These are phyloP conservation scores for Termitomyces sp. DNA, from an alignment of 768 basidiomycete species.

Conservation along the genomic window DNA sequence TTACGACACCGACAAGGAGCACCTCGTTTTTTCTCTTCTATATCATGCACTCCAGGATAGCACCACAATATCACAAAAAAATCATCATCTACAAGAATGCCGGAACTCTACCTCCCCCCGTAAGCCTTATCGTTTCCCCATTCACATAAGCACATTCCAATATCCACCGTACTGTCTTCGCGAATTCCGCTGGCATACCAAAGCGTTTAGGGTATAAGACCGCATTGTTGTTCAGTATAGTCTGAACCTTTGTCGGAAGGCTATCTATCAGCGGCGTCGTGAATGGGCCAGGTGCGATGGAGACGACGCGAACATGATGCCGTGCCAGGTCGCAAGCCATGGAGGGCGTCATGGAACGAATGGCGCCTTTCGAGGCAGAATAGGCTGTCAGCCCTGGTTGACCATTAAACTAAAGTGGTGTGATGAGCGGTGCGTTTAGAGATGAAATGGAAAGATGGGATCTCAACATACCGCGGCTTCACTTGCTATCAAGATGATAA, in stretches of 20 bases:
- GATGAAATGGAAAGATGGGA: not conserved
- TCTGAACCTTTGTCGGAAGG: not conserved
- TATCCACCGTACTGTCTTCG: conserved; percentile 47
- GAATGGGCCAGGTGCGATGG: conserved; percentile 57
- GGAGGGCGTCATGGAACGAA: conserved; percentile 56
- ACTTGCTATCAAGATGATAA: conserved; percentile 55
- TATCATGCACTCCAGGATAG: too few relatives aligned
- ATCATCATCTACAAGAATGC: not conserved
- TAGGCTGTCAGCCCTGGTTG: conserved; percentile 59
- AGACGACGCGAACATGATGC: conserved; percentile 51
- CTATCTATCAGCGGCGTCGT: conserved; percentile 17
- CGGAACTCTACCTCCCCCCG: conserved; percentile 26
- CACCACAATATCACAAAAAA: too few relatives aligned
- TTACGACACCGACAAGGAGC: too few relatives aligned
- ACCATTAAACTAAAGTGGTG: conserved; percentile 42
- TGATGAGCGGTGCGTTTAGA: not conserved
- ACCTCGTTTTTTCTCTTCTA: too few relatives aligned
- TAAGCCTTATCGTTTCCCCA: conserved; percentile 49
- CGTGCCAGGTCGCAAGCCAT: conserved; percentile 57
- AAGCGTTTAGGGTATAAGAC: conserved; percentile 46
- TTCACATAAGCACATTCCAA: conserved; percentile 54
- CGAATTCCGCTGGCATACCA: conserved; percentile 49
- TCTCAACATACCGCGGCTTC: conserved; percentile 44
- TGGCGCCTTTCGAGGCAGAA: conserved; percentile 53
- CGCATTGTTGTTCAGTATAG: conserved; percentile 30